These are phyloP conservation scores for Xylaria scruposa DNA, from an alignment of 495 filamentous ascomycete species.

Conservation along the genomic window DNA sequence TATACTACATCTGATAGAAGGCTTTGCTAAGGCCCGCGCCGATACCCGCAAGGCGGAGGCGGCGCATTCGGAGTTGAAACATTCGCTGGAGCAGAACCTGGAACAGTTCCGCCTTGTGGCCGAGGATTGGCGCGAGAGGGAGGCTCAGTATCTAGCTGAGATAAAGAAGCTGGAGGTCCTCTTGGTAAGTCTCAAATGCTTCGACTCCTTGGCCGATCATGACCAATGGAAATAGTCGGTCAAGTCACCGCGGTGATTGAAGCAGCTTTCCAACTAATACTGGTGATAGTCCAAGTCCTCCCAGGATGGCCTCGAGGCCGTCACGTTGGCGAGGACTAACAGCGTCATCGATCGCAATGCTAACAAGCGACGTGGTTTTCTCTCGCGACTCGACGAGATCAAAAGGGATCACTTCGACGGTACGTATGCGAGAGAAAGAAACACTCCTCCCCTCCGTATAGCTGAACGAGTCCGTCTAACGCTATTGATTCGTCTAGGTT, in stretches of 20 bases:
- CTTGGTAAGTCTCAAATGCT: slow-evolving; percentile 37
- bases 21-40: slow-evolving; percentile 36
- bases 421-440: slow-evolving; percentile 22
- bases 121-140: slow-evolving; percentile 51
- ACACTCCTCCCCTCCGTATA: neutral
- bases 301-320: slow-evolving; percentile 54
- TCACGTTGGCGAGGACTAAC: slow-evolving; percentile 51
- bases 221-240: neutral
- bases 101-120: slow-evolving; percentile 47
- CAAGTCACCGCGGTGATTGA: neutral
- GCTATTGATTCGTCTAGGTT: neutral
- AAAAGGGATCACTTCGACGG: slow-evolving; percentile 28
- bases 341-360: slow-evolving; percentile 49
- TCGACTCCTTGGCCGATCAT: neutral
- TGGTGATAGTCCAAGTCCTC: slow-evolving; percentile 43
- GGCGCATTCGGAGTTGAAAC: slow-evolving; percentile 39
- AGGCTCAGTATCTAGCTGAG: slow-evolving; percentile 52
- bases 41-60: slow-evolving; percentile 29
- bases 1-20: slow-evolving; percentile 50
- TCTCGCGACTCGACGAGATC: slow-evolving; percentile 41
- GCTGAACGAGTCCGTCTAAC: slow-evolving; percentile 4
- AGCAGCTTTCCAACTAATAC: neutral
- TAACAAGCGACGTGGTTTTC: slow-evolving; percentile 38
- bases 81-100: slow-evolving; percentile 45
- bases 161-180: slow-evolving; percentile 58